Evolutionary conservation across 192 early-diverging fungal genomes (phyloP), one percentile per base, ranked within the genome.

Genomic region (Backusella australiensis): DNA sequence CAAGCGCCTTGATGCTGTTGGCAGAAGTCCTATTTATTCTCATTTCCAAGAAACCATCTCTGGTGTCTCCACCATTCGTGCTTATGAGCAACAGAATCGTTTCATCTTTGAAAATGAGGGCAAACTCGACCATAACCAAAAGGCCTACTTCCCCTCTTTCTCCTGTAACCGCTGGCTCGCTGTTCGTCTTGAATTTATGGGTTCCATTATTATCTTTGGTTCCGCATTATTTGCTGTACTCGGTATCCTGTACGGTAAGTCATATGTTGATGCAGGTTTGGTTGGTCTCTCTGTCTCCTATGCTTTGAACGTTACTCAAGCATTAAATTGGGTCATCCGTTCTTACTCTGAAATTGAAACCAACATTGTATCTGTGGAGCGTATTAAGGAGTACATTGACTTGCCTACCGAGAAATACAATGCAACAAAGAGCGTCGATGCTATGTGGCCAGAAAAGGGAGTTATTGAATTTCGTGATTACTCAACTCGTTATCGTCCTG

Each of bases 261-360:
- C 36, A 1, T 41, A 56, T n/a, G 83, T 90, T 59, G 90, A 95
- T 78, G 91, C 93, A 8, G 93, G 94, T 6, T 77, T 91, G 70
- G 90, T 91, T 17, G 93, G 73, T 86, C 67, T 86, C 12, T 74
- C 88, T 12, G 85, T 93, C 15, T 89, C 88, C 4, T 95, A 94
- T 74, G 85, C 94, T n/a, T 80, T 92, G 2, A 85, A 86, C 34
- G 88, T 95, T 41, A 95, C 96, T 1, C 91, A 95, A 78, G 90
- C 93, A 35, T 80, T 98, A 34, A 94, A 95, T 79, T 96, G 93
- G 96, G 90, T 93, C 82, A 91, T 98, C 14, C 89, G 96, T n/a
- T 91, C 93, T 71, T 94, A 90, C 67, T 94, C 93, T 72, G 94
- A 97, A 79, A 93, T 97, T 49, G 96, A 96, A 69, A 87, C 85